A percentile compares a stretch with the other conserved stretches of the same genome.
Conservation (phyloP, 148 eudicot genomes). For the Arctostaphylos glauca region DNA sequence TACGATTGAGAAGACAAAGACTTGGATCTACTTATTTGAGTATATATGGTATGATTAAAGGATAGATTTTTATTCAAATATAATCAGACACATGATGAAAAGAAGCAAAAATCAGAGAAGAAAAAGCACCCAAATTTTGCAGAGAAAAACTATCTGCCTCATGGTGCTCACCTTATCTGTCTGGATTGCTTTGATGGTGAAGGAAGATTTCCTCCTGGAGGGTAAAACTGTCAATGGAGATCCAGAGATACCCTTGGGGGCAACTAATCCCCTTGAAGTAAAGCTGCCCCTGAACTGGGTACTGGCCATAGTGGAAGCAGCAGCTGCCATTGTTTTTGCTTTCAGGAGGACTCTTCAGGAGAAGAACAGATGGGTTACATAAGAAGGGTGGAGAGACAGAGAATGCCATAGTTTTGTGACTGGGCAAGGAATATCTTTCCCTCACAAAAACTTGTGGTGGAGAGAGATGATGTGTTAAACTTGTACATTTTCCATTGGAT, state of each 20-base stretch:
- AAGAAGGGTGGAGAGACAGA: neutral
- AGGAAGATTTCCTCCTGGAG: slow-evolving; percentile 27
- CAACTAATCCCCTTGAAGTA: slow-evolving; percentile 33
- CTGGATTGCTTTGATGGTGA: slow-evolving; percentile 48
- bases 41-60: no score
- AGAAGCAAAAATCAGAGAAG: neutral
- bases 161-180: slow-evolving; percentile 49
- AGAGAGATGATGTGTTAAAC: slow-evolving; percentile 10
- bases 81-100: no score
- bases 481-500: slow-evolving; percentile 29
- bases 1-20: neutral
- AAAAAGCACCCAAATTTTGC: neutral
- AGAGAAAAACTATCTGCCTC: neutral
- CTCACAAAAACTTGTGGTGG: slow-evolving; percentile 25
- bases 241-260: slow-evolving; percentile 52
- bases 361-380: neutral
- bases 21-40: no score
- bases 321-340: slow-evolving; percentile 26
- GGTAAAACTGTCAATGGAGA: slow-evolving; percentile 42
- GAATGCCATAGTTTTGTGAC: slow-evolving; percentile 7
- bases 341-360: neutral
- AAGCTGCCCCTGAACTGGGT: slow-evolving; percentile 44
- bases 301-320: slow-evolving; percentile 51
- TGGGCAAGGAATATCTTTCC: slow-evolving; percentile 19
- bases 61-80: no score